Evolutionary conservation across 805 yeast genomes (phyloP).

Genomic region (Candida nitratophila): DNA sequence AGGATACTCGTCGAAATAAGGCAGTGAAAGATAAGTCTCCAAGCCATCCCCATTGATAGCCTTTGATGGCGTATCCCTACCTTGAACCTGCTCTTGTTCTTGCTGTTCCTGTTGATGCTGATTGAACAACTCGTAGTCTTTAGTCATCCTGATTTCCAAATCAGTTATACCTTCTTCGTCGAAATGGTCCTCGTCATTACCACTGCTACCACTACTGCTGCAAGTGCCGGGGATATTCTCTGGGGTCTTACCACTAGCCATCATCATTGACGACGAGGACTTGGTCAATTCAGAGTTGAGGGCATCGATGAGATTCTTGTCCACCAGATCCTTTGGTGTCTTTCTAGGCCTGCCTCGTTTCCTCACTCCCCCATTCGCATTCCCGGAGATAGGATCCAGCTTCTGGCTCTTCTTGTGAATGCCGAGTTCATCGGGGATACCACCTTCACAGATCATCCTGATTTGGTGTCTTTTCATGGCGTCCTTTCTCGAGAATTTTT

Average conservation of each 20-base stretch:
- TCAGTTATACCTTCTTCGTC: not conserved
- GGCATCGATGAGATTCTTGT: not conserved
- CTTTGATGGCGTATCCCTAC: not conserved
- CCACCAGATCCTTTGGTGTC: not conserved
- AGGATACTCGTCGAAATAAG: slow-evolving; percentile 1
- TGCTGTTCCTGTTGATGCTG: not conserved
- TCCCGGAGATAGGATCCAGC: too few species aligned
- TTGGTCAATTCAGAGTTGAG: not conserved
- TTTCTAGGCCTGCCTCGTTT: slow-evolving; percentile 30
- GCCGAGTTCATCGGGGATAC: slow-evolving; percentile 35
- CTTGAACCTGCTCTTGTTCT: too few species aligned
- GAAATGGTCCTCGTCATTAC: not conserved
- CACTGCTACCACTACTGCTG: not conserved
- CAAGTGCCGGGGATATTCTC: too few species aligned
- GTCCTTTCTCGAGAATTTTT: slow-evolving; percentile 83
- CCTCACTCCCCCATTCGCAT: slow-evolving; percentile 12
- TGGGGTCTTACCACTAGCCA: too few species aligned
- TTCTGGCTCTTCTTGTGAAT: slow-evolving; percentile 9
- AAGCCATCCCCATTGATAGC: not conserved
- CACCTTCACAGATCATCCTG: slow-evolving; percentile 79
- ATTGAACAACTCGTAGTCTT: not conserved
- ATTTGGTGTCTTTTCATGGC: slow-evolving; percentile 77
- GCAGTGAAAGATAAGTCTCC: not conserved
- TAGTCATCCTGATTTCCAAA: not conserved
- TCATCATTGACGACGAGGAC: too few species aligned